Base-by-base conservation (phyloP, 257 asterid species). In the Apocynum venetum region DNA sequence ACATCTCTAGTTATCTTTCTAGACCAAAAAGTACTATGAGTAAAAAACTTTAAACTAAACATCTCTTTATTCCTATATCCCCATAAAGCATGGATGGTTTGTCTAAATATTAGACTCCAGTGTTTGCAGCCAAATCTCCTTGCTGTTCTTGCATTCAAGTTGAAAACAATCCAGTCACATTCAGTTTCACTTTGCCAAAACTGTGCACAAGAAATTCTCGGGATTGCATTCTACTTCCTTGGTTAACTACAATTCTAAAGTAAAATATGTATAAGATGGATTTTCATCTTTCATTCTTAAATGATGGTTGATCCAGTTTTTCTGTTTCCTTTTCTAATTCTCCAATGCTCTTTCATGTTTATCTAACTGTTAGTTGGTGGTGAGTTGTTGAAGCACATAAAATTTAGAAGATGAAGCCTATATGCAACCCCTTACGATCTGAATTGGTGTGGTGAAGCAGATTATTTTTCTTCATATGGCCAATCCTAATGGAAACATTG, bases 401-500 rank as follows among this genome's bases (percentile, higher is more conserved):
- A 60, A 11, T 35, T 40, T 61, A 17, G 38, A 35, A 46, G 40
- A 68, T 68, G 61, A 35, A 70, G 41, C n/a, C 31, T 19, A 38
- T 67, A 43, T 19, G 51, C 14, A 41, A 31, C 47, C 46, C 12
- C 43, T 83, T 61, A 72, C 61, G 55, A 35, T 57, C 72, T 41
- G 31, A 46, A 68, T 36, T 13, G 14, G 71, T 77, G 47, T 74
- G 71, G 74, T 20, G 40, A 57, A 71, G 47, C 82, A 81, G 82
- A 71, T 52, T 46, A 64, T 43, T 55, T 68, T 52, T 75, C 59
- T 85, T 55, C 79, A 77, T 31, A 90, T 89, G 92, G 92, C 83
- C 76, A 85, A 82, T 66, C 85, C 74, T 61, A 90, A 84, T 72
- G 84, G 75, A 59, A 81, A 82, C 8, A 77, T 83, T 56, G 89